Conservation (phyloP, 164 flowering plant species). For the Annona squamosa region DNA sequence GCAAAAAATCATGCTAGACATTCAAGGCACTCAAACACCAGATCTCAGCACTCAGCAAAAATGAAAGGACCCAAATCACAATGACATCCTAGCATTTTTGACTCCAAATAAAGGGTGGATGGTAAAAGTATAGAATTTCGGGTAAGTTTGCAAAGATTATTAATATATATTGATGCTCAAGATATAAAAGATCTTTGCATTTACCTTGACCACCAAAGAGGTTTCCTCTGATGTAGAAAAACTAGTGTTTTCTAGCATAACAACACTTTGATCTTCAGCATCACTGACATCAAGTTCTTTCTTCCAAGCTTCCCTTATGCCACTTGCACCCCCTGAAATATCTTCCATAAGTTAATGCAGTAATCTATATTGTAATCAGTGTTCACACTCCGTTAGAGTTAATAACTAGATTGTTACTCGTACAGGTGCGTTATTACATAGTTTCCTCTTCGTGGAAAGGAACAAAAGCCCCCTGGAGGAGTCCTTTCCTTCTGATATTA, state of each 20-base stretch:
- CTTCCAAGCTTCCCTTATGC: slow-evolving; percentile 12
- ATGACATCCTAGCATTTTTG: too few species aligned
- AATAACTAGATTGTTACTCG: too few species aligned
- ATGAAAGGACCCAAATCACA: background rate
- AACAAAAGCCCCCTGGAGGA: too few species aligned
- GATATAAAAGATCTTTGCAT: background rate
- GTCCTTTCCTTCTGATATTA: too few species aligned
- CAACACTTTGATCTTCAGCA: slow-evolving; percentile 11
- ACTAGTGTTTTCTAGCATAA: slow-evolving; percentile 13
- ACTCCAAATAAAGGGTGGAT: background rate
- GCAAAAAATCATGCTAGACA: background rate
- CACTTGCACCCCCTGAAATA: slow-evolving; percentile 16
- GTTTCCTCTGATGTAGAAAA: slow-evolving; percentile 10
- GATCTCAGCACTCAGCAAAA: background rate
- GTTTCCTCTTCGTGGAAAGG: too few species aligned
- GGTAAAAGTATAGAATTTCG: background rate
- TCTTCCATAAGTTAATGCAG: background rate
- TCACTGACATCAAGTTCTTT: slow-evolving; percentile 10
- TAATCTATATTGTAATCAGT: too few species aligned
- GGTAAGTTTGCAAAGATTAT: background rate
- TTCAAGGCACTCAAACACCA: background rate
- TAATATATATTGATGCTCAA: background rate
- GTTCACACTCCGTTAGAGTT: too few species aligned
- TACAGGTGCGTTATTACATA: too few species aligned
- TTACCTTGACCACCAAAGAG: background rate